Evolutionary conservation across 2,329 filamentous ascomycete genomes (phyloP).

Genomic region (Pseudogymnoascus sp.): DNA sequence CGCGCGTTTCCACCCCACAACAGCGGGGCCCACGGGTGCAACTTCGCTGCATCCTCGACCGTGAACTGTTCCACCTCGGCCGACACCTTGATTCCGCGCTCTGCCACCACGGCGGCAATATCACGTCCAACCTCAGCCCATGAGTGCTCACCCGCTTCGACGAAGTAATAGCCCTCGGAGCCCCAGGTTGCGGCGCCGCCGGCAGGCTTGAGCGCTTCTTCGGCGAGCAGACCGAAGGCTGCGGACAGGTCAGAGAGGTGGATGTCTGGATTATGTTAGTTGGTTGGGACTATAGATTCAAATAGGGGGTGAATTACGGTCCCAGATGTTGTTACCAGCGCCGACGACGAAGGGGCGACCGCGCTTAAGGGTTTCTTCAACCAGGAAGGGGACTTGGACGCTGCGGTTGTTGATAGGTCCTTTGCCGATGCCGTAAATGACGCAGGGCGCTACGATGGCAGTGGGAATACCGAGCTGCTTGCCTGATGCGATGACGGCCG

Average conservation of each 20-base stretch:
- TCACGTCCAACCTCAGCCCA: constrained; percentile 41
- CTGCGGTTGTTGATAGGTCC: constrained; percentile 44
- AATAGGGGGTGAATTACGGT: not conserved
- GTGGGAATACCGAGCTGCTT: constrained; percentile 34
- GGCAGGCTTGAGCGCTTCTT: constrained; percentile 37
- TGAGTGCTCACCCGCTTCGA: constrained; percentile 41
- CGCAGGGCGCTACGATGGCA: constrained; percentile 48
- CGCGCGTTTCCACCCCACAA: constrained; percentile 17
- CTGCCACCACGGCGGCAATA: constrained; percentile 39
- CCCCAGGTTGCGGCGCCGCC: constrained; percentile 40
- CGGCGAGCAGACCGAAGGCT: constrained; percentile 42
- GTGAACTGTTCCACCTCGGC: constrained; percentile 15
- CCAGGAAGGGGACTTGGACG: constrained; percentile 40
- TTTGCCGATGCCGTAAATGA: constrained; percentile 45
- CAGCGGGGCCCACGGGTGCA: constrained; percentile 15
- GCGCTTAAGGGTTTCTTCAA: constrained; percentile 35
- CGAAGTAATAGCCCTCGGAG: constrained; percentile 46
- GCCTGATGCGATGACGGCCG: constrained; percentile 37
- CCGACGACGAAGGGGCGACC: constrained; percentile 42
- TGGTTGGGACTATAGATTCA: not conserved
- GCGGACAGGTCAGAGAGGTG: constrained; percentile 46
- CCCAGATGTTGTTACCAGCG: constrained; percentile 37
- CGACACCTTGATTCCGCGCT: constrained; percentile 36
- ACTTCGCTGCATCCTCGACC: constrained; percentile 10
- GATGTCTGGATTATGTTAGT: constrained; percentile 34